phyloP scores from a whole-genome alignment of 2,329 filamentous ascomycete species.

The Fusarium sambucinum region DNA sequence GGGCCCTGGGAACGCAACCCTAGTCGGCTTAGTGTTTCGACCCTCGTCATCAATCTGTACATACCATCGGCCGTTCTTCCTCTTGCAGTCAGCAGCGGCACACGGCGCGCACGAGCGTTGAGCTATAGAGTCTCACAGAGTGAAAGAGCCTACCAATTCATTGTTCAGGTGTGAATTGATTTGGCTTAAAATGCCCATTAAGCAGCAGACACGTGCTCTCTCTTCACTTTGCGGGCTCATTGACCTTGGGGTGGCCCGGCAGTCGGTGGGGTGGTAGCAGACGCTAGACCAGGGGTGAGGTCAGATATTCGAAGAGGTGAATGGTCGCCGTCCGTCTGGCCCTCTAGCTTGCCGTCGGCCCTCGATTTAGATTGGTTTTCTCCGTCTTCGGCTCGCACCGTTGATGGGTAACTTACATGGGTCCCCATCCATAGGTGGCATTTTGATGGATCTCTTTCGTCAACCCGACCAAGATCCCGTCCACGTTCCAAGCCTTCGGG shows the following conservation, averaged over 20 bases:
- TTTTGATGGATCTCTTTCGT: constrained; percentile 42
- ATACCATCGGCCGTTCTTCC: constrained; percentile 20
- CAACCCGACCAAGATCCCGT: constrained; percentile 46
- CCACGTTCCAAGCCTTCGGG: constrained; percentile 49
- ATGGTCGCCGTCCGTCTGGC: constrained; percentile 26
- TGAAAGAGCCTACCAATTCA: constrained; percentile 28
- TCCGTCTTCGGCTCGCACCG: constrained; percentile 56
- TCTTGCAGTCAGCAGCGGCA: constrained; percentile 14
- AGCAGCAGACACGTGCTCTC: constrained; percentile 53
- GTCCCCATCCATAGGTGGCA: constrained; percentile 42
- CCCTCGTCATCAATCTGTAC: constrained; percentile 34
- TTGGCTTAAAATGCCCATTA: constrained; percentile 48
- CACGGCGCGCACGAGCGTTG: constrained; percentile 20
- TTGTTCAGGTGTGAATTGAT: constrained; percentile 37
- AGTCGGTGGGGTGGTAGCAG: constrained; percentile 38
- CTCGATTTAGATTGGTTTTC: constrained; percentile 51
- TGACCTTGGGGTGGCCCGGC: constrained; percentile 31
- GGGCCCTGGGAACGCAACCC: constrained; percentile 37
- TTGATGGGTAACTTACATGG: constrained; percentile 51
- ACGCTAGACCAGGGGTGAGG: constrained; percentile 44
- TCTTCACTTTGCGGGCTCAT: constrained; percentile 32
- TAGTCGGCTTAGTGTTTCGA: constrained; percentile 42
- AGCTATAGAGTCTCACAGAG: constrained; percentile 26
- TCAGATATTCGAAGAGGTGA: constrained; percentile 36
- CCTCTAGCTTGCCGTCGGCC: constrained; percentile 47